A percentile compares a stretch with the other conserved stretches of the same genome.
phyloP scores from a whole-genome alignment of 2,329 filamentous ascomycete genomes.

The Didymella lethalis region DNA sequence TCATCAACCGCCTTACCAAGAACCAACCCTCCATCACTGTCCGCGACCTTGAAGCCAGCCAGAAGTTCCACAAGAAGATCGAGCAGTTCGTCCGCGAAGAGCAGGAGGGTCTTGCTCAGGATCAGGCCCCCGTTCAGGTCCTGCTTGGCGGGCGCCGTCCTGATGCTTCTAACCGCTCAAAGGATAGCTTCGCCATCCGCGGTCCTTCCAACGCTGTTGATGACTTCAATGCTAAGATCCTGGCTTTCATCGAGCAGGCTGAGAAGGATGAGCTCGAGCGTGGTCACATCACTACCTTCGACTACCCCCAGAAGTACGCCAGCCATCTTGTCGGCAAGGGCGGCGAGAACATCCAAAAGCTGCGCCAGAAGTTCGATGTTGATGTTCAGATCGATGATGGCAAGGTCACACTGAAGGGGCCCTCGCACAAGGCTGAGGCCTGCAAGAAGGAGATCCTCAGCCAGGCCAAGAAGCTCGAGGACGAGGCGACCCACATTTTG shows the following conservation, averaged over 20 bases:
- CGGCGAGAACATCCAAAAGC: constrained; percentile 73
- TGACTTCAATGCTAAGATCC: constrained; percentile 74
- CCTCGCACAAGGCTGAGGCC: constrained; percentile 90
- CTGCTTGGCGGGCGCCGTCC: constrained; percentile 56
- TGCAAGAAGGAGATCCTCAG: constrained; percentile 83
- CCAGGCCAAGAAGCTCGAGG: constrained; percentile 82
- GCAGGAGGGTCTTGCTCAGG: constrained; percentile 59
- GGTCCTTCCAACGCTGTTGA: constrained; percentile 78
- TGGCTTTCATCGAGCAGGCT: constrained; percentile 83
- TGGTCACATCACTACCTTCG: constrained; percentile 83
- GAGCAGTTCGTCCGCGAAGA: constrained; percentile 66
- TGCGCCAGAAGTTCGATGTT: constrained; percentile 74
- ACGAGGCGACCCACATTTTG: constrained; percentile 85
- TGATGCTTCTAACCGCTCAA: constrained; percentile 62
- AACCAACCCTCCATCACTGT: constrained; percentile 64
- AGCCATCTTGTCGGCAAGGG: constrained; percentile 79
- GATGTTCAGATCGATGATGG: constrained; percentile 91
- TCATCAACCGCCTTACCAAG: constrained; percentile 62
- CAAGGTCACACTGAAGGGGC: constrained; percentile 93
- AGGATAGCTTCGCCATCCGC: constrained; percentile 71
- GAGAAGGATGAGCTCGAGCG: constrained; percentile 93
- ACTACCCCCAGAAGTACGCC: constrained; percentile 93
- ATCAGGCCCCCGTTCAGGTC: constrained; percentile 65
- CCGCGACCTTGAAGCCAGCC: constrained; percentile 62
- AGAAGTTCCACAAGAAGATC: constrained; percentile 71